Evolutionary conservation across 768 basidiomycete genomes (phyloP).

Genomic region (Boletus subcaerulescens): DNA sequence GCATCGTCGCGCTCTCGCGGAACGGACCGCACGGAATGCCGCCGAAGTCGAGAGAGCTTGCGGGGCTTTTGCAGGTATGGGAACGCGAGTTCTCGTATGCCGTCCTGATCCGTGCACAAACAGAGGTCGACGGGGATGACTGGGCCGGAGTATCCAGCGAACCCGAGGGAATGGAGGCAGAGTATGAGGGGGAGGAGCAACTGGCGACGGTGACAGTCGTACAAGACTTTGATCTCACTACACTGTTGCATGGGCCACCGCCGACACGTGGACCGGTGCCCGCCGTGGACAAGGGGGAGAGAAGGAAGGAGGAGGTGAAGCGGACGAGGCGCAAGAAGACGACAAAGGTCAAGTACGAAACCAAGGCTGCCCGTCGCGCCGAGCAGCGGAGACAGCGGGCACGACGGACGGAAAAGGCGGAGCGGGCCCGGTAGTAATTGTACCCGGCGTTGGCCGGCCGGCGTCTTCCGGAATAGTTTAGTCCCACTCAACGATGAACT

Average conservation of each 20-base stretch:
- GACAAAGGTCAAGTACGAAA: constrained; percentile 58
- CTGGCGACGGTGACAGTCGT: constrained; percentile 88
- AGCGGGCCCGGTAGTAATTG: constrained; percentile 48
- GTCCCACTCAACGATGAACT: constrained; percentile 67
- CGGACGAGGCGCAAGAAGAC: constrained; percentile 25
- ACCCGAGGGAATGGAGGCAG: constrained; percentile 48
- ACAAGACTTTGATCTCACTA: constrained; percentile 83
- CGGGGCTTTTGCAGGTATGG: constrained; percentile 47
- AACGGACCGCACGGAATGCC: constrained; percentile 76
- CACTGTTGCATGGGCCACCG: constrained; percentile 49
- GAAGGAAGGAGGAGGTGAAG: background rate
- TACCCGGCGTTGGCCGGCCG: constrained; percentile 15
- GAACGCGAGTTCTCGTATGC: background rate
- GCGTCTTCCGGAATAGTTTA: constrained; percentile 1
- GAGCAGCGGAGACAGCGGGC: constrained; percentile 62
- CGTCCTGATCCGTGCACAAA: constrained; percentile 12
- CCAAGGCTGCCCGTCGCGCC: constrained; percentile 59
- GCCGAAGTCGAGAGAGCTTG: constrained; percentile 74
- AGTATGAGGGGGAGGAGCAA: constrained; percentile 81
- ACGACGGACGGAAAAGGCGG: constrained; percentile 69
- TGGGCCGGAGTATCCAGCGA: constrained; percentile 44
- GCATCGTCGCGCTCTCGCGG: constrained; percentile 76
- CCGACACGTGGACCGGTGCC: background rate
- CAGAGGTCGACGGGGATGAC: constrained; percentile 40
- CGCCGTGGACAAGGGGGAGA: background rate